Evolutionary conservation across 441 rosid genomes (phyloP).

Genomic region (Adansonia rubrostipa): DNA sequence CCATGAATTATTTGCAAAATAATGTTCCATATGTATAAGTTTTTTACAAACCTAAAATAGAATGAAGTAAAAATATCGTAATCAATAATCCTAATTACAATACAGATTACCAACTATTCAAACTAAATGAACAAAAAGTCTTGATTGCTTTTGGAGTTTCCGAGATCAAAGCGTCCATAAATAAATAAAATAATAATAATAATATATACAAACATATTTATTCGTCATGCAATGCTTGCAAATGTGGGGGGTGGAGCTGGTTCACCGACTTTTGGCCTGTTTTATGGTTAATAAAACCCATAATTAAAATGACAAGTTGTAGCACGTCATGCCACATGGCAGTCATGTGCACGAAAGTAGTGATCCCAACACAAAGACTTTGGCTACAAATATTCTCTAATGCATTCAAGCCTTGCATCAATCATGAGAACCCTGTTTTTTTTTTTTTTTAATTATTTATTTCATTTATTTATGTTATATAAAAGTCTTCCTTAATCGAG

Average conservation of each 20-base stretch:
- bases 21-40: not conserved
- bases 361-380: not conserved
- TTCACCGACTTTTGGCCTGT: conserved; percentile 22
- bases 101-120: not conserved
- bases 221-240: conserved; percentile 13
- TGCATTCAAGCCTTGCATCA: not conserved
- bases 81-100: not conserved
- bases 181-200: not conserved
- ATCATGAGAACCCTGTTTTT: conserved; percentile 12
- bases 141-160: not conserved
- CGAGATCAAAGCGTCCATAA: not conserved
- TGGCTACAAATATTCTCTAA: conserved; percentile 22
- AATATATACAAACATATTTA: not conserved
- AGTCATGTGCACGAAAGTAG: conserved; percentile 31
- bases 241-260: conserved; percentile 8
- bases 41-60: not conserved
- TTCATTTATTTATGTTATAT: not conserved
- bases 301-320: not conserved
- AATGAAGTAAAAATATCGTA: not conserved
- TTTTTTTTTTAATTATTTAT: not conserved
- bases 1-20: not conserved
- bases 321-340: conserved; percentile 29
- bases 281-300: conserved; percentile 3
- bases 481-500: conserved; percentile 15
- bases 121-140: not conserved